Conservation (phyloP, 2,329 filamentous ascomycete genomes). For the Cytospora piceicola region DNA sequence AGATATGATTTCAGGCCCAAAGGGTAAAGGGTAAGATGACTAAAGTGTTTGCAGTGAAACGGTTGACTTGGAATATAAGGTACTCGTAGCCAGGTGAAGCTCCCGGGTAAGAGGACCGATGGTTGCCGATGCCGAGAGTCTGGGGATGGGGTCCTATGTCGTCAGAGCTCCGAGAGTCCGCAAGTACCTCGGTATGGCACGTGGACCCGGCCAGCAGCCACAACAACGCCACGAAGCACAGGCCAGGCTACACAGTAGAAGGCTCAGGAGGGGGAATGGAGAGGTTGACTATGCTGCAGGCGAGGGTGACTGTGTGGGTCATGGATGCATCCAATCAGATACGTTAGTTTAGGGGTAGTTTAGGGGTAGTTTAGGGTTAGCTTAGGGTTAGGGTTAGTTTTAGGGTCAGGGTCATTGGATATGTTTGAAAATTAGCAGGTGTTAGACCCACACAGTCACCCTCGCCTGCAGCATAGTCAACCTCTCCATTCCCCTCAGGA, state of each 20-base stretch:
- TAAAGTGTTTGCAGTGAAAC: background rate
- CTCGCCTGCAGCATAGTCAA: too few species aligned
- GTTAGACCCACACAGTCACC: too few species aligned
- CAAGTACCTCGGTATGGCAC: background rate
- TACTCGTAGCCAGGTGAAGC: background rate
- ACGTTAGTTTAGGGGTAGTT: too few species aligned
- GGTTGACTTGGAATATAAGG: background rate
- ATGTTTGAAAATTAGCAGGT: too few species aligned
- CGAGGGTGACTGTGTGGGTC: too few species aligned
- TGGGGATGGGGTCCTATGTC: background rate
- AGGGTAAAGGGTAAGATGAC: background rate
- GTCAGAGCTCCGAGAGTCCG: slow-evolving; percentile 1
- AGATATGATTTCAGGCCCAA: background rate
- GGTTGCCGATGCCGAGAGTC: slow-evolving; percentile 18
- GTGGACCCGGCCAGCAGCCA: background rate
- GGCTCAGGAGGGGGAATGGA: slow-evolving; percentile 20
- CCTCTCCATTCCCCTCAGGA: too few species aligned
- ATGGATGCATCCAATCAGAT: too few species aligned
- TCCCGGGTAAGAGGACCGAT: slow-evolving; percentile 3
- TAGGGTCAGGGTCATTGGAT: too few species aligned
- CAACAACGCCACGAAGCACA: background rate
- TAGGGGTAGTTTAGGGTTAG: too few species aligned
- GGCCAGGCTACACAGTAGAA: too few species aligned
- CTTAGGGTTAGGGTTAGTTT: too few species aligned
- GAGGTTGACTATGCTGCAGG: too few species aligned